These are phyloP conservation scores for Fusarium miscanthi DNA, from an alignment of 2,329 filamentous ascomycete genomes.

Conservation along the genomic window DNA sequence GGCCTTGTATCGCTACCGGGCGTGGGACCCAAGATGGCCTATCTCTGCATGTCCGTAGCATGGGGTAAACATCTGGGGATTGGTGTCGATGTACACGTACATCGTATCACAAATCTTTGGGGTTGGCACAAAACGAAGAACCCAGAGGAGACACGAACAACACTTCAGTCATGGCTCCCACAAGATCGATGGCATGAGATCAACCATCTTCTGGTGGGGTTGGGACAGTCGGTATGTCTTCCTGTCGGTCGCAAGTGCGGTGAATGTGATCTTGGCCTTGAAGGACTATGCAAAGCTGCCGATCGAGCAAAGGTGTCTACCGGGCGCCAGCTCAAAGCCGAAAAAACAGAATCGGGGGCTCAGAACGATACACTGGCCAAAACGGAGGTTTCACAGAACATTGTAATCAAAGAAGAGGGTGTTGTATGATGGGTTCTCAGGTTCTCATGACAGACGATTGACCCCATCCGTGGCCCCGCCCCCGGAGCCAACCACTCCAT, in stretches of 20 bases:
- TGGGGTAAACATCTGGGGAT: conserved; percentile 74
- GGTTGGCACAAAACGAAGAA: conserved; percentile 86
- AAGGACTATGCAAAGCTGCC: conserved; percentile 80
- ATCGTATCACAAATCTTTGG: conserved; percentile 94
- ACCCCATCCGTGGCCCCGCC: conserved; percentile 35
- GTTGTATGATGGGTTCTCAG: conserved; percentile 26
- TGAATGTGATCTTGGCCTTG: conserved; percentile 82
- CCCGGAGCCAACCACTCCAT: conserved; percentile 39
- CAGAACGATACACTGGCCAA: conserved; percentile 39
- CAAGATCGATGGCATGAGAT: conserved; percentile 90
- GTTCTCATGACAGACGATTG: conserved; percentile 17
- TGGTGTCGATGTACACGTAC: conserved; percentile 94
- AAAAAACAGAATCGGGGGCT: conserved; percentile 44
- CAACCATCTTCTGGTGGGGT: conserved; percentile 87
- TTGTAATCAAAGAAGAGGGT: conserved; percentile 46
- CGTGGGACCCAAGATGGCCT: conserved; percentile 95
- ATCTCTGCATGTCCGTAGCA: conserved; percentile 83
- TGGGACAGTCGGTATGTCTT: conserved; percentile 87
- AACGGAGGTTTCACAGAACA: conserved; percentile 36
- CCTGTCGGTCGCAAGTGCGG: conserved; percentile 85
- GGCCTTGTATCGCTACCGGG: conserved; percentile 83
- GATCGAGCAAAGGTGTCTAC: conserved; percentile 71
- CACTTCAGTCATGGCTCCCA: conserved; percentile 85
- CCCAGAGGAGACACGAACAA: conserved; percentile 83
- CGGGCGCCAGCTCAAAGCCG: conserved; percentile 59